Conservation (phyloP, 345 rosid genomes). For the Dipteronia sinensis region DNA sequence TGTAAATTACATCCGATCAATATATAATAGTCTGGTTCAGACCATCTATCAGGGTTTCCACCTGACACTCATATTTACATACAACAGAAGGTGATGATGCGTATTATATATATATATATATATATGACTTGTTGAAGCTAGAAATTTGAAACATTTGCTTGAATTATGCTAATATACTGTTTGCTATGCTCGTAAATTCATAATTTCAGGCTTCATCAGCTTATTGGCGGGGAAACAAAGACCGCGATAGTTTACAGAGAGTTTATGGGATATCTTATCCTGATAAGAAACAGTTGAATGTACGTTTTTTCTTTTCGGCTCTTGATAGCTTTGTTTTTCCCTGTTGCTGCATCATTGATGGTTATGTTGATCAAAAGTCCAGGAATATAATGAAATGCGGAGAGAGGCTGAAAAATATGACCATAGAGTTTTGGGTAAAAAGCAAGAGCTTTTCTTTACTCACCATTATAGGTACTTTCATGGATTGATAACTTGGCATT, state of each 20-base stretch:
- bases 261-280: slow-evolving; percentile 98
- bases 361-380: slow-evolving; percentile 21
- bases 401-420: slow-evolving; percentile 96
- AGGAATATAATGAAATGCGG: slow-evolving; percentile 69
- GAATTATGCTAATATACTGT: slow-evolving; percentile 13
- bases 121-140: slow-evolving; percentile 6
- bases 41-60: too few species aligned
- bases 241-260: slow-evolving; percentile 93
- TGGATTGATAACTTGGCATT: slow-evolving; percentile 9
- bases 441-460: slow-evolving; percentile 92
- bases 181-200: slow-evolving; percentile 16
- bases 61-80: too few species aligned
- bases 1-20: too few species aligned
- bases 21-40: too few species aligned
- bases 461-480: slow-evolving; percentile 67
- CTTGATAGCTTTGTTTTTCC: background rate
- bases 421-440: slow-evolving; percentile 79
- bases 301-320: slow-evolving; percentile 19
- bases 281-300: slow-evolving; percentile 84
- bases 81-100: slow-evolving; percentile 29
- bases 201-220: slow-evolving; percentile 88
- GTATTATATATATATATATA: too few species aligned
- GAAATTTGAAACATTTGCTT: slow-evolving; percentile 18
- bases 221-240: slow-evolving; percentile 89
- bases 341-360: too few species aligned